Percentiles rank a stretch among this genome's conserved stretches.
Conservation (phyloP, 352 stramenopile species). For the Phytophthora pisi region DNA sequence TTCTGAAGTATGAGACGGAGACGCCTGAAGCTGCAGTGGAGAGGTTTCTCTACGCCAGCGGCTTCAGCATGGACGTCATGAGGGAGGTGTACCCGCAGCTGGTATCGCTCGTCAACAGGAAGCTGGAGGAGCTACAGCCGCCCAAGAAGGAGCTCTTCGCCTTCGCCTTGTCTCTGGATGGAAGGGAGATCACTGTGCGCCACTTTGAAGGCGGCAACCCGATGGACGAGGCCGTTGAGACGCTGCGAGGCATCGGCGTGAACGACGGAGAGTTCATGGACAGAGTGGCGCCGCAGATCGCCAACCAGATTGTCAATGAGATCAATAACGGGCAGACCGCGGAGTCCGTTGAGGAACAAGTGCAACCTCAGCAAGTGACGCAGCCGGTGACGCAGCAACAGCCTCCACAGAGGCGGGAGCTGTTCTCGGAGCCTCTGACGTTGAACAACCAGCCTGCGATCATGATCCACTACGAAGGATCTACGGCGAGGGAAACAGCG, state of each 20-base stretch:
- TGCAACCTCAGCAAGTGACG: conserved; percentile 10
- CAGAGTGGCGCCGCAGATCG: conserved; percentile 61
- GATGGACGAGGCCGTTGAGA: conserved; percentile 63
- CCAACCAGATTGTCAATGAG: conserved; percentile 58
- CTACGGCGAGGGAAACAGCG: conserved; percentile 62
- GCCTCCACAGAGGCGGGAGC: conserved; percentile 36
- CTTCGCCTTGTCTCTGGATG: conserved; percentile 63
- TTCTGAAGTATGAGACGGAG: conserved; percentile 73
- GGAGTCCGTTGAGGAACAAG: conserved; percentile 3
- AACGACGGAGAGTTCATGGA: conserved; percentile 57
- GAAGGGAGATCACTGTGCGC: conserved; percentile 46
- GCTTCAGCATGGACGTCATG: conserved; percentile 71
- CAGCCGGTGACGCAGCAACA: conserved; percentile 21
- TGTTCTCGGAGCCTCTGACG: conserved; percentile 75
- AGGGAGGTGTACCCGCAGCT: conserved; percentile 66
- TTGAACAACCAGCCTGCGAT: conserved; percentile 51
- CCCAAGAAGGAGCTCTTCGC: conserved; percentile 63
- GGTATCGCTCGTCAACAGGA: conserved; percentile 57
- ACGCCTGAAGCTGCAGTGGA: conserved; percentile 56
- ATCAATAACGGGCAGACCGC: conserved; percentile 35
- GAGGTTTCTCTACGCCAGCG: conserved; percentile 68
- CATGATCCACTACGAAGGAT: conserved; percentile 70
- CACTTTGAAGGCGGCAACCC: conserved; percentile 73
- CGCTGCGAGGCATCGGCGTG: conserved; percentile 51
- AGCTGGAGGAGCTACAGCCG: conserved; percentile 61